These are phyloP conservation scores for Juglanconis oblonga DNA, from an alignment of 2,329 filamentous ascomycete species.

Conservation along the genomic window DNA sequence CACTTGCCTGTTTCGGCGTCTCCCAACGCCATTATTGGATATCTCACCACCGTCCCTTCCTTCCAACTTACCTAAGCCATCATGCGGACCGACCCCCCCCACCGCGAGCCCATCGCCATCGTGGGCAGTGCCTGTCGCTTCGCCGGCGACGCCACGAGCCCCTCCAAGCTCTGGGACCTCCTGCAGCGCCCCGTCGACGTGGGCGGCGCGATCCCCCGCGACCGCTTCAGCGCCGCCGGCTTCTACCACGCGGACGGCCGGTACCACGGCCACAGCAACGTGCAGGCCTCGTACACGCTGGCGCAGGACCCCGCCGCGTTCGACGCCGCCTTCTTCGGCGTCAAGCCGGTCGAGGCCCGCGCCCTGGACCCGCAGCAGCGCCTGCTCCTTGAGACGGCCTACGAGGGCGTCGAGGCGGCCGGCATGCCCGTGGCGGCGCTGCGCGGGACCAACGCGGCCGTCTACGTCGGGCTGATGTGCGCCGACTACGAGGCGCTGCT, in stretches of 20 bases:
- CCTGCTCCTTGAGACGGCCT: constrained; percentile 22
- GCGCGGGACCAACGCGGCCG: constrained; percentile 25
- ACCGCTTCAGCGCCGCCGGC: constrained; percentile 27
- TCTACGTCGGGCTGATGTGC: constrained; percentile 26
- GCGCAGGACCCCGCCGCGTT: constrained; percentile 7
- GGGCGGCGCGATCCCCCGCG: too few species aligned
- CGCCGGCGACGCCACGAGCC: constrained; percentile 30
- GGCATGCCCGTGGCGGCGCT: constrained; percentile 21
- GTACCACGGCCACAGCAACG: constrained; percentile 25
- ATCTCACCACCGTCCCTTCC: too few species aligned
- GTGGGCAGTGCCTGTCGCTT: constrained; percentile 31
- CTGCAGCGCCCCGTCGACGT: too few species aligned
- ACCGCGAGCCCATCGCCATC: constrained; percentile 5
- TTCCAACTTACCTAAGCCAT: too few species aligned
- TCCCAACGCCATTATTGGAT: too few species aligned
- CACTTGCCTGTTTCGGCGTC: too few species aligned
- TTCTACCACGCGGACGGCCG: constrained; percentile 30
- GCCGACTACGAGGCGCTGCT: constrained; percentile 24
- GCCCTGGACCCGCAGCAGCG: constrained; percentile 19
- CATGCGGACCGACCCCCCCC: too few species aligned
- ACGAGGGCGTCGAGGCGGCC: constrained; percentile 22
- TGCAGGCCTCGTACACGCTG: constrained; percentile 22
- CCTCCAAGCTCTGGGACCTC: constrained; percentile 35
- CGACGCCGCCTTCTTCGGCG: constrained; percentile 27
- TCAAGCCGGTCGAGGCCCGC: constrained; percentile 22